Conservation (phyloP, 2,329 filamentous ascomycete species). For the Claviceps africana region DNA sequence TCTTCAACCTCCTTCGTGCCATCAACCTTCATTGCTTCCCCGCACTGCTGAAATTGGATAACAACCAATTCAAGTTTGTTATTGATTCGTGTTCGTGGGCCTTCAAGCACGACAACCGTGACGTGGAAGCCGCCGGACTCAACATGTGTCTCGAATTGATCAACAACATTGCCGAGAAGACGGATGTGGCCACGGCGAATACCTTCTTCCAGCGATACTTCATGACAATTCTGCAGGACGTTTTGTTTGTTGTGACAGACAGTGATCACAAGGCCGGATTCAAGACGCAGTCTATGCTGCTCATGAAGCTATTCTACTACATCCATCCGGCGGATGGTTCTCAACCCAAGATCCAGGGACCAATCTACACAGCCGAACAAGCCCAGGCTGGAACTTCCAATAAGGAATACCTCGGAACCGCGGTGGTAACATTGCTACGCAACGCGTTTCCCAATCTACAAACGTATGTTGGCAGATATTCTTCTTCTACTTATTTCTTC, state of each 20-base stretch:
- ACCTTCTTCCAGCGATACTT: slow-evolving; percentile 98
- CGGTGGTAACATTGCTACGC: slow-evolving; percentile 70
- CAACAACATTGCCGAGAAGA: slow-evolving; percentile 91
- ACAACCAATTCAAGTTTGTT: slow-evolving; percentile 96
- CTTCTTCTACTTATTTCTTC: neutral
- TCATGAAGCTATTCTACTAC: slow-evolving; percentile 94
- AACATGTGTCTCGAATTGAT: slow-evolving; percentile 98
- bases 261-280: slow-evolving; percentile 98
- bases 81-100: slow-evolving; percentile 99
- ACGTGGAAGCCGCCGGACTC: slow-evolving; percentile 89
- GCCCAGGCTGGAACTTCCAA: slow-evolving; percentile 74
- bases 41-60: slow-evolving; percentile 82
- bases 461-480: slow-evolving; percentile 43
- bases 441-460: slow-evolving; percentile 91
- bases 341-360: slow-evolving; percentile 76
- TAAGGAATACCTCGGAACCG: slow-evolving; percentile 78
- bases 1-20: slow-evolving; percentile 90
- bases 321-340: slow-evolving; percentile 57
- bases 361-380: slow-evolving; percentile 76
- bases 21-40: slow-evolving; percentile 98
- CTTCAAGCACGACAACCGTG: slow-evolving; percentile 98
- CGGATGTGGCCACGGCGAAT: slow-evolving; percentile 72
- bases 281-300: slow-evolving; percentile 88
- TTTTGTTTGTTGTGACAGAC: slow-evolving; percentile 96
- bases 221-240: slow-evolving; percentile 86